Conservation (phyloP, 768 basidiomycete species). For the Grammothele lineata region DNA sequence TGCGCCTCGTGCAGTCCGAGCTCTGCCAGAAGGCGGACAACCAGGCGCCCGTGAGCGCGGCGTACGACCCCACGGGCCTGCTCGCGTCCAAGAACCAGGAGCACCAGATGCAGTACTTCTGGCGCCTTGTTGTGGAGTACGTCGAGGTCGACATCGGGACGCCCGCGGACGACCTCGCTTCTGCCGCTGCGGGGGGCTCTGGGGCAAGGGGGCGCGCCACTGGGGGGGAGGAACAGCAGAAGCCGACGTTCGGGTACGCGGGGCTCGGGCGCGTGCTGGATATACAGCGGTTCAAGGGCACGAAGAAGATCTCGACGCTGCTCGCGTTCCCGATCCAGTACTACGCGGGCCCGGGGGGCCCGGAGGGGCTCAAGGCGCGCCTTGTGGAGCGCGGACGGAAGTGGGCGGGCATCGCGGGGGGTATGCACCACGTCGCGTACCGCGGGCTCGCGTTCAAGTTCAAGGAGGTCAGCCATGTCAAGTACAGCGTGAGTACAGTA, state of each 20-base stretch:
- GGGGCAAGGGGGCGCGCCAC: not conserved
- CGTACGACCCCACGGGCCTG: constrained; percentile 20
- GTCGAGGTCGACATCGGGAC: constrained; percentile 38
- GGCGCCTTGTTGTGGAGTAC: constrained; percentile 49
- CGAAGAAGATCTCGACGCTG: constrained; percentile 44
- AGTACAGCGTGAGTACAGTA: constrained; percentile 41
- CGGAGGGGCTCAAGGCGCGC: constrained; percentile 35
- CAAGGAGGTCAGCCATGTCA: constrained; percentile 31
- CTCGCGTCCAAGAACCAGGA: constrained; percentile 13
- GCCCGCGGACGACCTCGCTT: constrained; percentile 3
- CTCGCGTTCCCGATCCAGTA: constrained; percentile 52
- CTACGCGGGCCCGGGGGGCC: constrained; percentile 36
- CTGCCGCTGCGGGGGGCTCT: no score
- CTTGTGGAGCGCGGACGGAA: constrained; percentile 49
- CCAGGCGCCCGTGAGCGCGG: constrained; percentile 10
- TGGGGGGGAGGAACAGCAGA: not conserved
- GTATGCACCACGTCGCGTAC: constrained; percentile 54
- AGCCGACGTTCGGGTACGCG: constrained; percentile 20
- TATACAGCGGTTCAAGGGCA: constrained; percentile 43
- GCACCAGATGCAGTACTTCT: constrained; percentile 36
- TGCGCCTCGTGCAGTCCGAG: constrained; percentile 41
- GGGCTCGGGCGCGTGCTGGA: constrained; percentile 27
- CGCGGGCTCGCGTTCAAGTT: constrained; percentile 44
- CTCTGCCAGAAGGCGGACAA: constrained; percentile 25
- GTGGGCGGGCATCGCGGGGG: constrained; percentile 47